phyloP scores from a whole-genome alignment of 1,139 yeast species.

The Kodamaea plutei region DNA sequence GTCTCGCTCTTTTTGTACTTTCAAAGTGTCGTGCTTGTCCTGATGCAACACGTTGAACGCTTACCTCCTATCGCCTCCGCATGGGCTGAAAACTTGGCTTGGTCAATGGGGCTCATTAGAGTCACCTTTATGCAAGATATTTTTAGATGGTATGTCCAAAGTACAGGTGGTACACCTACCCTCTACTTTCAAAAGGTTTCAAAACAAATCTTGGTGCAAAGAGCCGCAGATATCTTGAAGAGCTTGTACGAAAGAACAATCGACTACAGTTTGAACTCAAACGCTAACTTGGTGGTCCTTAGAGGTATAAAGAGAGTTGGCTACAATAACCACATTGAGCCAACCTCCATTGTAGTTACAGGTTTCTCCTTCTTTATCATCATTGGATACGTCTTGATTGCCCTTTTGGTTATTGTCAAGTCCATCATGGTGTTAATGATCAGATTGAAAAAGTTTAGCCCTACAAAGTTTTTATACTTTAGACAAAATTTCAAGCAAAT shows the following conservation, averaged over 20 bases:
- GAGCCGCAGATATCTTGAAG: slow-evolving; percentile 39
- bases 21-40: slow-evolving; percentile 70
- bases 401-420: slow-evolving; percentile 49
- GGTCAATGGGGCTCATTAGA: slow-evolving; percentile 81
- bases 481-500: slow-evolving; percentile 51
- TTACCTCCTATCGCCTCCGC: slow-evolving; percentile 78
- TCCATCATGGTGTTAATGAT: slow-evolving; percentile 45
- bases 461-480: slow-evolving; percentile 45
- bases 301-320: slow-evolving; percentile 79
- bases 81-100: slow-evolving; percentile 77
- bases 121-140: slow-evolving; percentile 69
- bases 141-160: slow-evolving; percentile 76
- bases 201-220: slow-evolving; percentile 62
- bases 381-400: slow-evolving; percentile 52
- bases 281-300: slow-evolving; percentile 52
- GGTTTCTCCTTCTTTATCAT: slow-evolving; percentile 72
- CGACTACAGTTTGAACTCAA: slow-evolving; percentile 32
- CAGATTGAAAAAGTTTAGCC: slow-evolving; percentile 42
- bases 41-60: slow-evolving; percentile 68
- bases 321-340: slow-evolving; percentile 62
- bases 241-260: slow-evolving; percentile 23
- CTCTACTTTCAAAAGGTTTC: slow-evolving; percentile 55
- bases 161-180: slow-evolving; percentile 74
- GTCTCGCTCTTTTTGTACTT: slow-evolving; percentile 70
- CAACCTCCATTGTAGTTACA: slow-evolving; percentile 68